Conservation (phyloP, 2,329 filamentous ascomycete genomes). For the Colletotrichum scovillei region DNA sequence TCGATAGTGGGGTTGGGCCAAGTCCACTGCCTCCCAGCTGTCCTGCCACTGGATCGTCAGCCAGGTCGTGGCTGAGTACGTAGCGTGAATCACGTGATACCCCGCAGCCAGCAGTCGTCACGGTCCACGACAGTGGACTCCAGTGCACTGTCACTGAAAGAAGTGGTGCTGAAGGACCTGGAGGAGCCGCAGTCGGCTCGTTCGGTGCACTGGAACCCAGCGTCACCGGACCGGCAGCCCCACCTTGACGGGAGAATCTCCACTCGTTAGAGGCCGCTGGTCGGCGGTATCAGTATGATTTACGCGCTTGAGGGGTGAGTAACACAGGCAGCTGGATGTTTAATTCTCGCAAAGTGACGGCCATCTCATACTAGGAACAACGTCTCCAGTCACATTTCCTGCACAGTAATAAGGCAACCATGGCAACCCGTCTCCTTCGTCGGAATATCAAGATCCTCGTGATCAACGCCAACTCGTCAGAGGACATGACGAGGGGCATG, state of each 20-base stretch:
- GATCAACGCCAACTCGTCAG: slow-evolving; percentile 83
- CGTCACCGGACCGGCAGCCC: neutral
- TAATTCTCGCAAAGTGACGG: neutral
- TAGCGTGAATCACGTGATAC: slow-evolving; percentile 49
- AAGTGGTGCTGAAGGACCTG: neutral
- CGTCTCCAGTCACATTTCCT: neutral
- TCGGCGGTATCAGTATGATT: neutral
- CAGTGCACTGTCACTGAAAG: slow-evolving; percentile 1
- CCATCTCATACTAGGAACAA: neutral
- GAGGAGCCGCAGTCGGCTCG: neutral
- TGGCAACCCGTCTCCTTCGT: slow-evolving; percentile 44
- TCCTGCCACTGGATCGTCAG: slow-evolving; percentile 31
- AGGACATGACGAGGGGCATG: slow-evolving; percentile 77
- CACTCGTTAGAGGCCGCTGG: neutral
- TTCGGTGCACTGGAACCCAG: neutral
- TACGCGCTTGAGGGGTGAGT: slow-evolving; percentile 1
- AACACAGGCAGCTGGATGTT: neutral
- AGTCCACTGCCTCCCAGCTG: slow-evolving; percentile 29
- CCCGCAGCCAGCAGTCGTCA: slow-evolving; percentile 40
- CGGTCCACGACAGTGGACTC: neutral
- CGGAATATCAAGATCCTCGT: slow-evolving; percentile 68
- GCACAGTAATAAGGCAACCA: slow-evolving; percentile 22
- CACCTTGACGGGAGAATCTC: neutral
- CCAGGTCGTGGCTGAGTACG: slow-evolving; percentile 31
- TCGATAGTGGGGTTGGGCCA: slow-evolving; percentile 36